Evolutionary conservation across 805 yeast genomes (phyloP), one percentile per base, ranked within the genome.

Genomic region (Kluyveromyces nonfermentans): DNA sequence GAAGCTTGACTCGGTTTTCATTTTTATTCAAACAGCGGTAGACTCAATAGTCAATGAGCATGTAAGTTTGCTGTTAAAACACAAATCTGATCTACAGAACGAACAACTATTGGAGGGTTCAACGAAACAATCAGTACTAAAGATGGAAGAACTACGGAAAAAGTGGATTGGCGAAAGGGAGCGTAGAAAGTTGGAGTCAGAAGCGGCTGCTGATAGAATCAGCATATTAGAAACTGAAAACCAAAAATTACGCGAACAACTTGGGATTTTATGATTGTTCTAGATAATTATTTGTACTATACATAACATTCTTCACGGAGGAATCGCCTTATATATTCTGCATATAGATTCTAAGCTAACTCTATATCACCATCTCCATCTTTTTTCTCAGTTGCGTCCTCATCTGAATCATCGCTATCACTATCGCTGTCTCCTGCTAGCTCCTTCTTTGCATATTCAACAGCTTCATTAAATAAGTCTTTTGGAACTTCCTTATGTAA

Each of bases 401-500:
- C 57, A 44, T 50, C 53, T 17, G 44, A 36, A 28, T 38, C 44
- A 12, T 44, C 38, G 16, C 46, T 48, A 35, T 51, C 59, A 25
- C 57, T 53, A 32, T 57, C 60, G 18, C 47, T 46, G 15, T 48
- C 54, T 12, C 54, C 60, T n/a, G 47, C 54, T n/a, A 80, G 82
- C 47, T 85, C 95, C 43, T 80, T 84, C 64, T 84, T 82, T 4
- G 97, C 97, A 50, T 72, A 78, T 57, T 78, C 77, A 55, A 79
- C 78, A 15, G 97, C 98, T 64, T 85, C 96, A 41, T 78, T 78
- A 43, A 88, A 70, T 50, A 90, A 64, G 15, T 78, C 90, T 35
- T 76, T 80, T 19, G 96, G 95, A 35, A 93, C 85, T 52, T 77
- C 74, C 60, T 79, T 76, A 63, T 93, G 97, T 47, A 70, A 62